These are phyloP conservation scores for Primulina huaijiensis DNA, from an alignment of 257 asterid species.

Conservation along the genomic window DNA sequence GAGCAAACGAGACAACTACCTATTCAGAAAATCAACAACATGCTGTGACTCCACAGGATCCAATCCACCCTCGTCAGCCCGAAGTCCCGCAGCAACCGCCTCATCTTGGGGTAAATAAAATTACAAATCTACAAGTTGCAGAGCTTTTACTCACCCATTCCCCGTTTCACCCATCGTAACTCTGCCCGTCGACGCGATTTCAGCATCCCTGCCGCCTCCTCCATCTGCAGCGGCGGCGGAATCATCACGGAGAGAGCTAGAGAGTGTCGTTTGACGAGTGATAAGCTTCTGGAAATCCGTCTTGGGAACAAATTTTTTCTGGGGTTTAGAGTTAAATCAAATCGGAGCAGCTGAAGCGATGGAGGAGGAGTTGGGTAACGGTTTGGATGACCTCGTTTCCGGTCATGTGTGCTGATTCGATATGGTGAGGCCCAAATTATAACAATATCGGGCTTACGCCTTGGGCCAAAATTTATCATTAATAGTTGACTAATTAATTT, in stretches of 20 bases:
- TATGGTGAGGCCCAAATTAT: no score
- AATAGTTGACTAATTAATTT: no score
- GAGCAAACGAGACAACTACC: slow-evolving; percentile 72
- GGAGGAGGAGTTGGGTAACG: no score
- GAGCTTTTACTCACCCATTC: slow-evolving; percentile 39
- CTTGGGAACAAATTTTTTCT: slow-evolving; percentile 49
- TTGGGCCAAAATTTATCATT: no score
- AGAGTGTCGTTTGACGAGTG: slow-evolving; percentile 43
- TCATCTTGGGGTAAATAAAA: slow-evolving; percentile 95
- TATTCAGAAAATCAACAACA: slow-evolving; percentile 82
- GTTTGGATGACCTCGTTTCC: no score
- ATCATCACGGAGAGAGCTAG: slow-evolving; percentile 45
- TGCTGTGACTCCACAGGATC: slow-evolving; percentile 88
- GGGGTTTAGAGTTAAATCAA: slow-evolving; percentile 32
- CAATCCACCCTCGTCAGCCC: slow-evolving; percentile 78
- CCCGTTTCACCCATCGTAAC: slow-evolving; percentile 46
- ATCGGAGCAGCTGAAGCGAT: neutral
- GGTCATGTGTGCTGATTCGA: no score
- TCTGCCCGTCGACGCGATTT: slow-evolving; percentile 36
- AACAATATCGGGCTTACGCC: no score
- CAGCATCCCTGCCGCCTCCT: slow-evolving; percentile 20
- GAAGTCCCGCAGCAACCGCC: slow-evolving; percentile 87
- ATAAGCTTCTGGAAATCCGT: slow-evolving; percentile 41
- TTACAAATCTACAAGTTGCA: slow-evolving; percentile 53
- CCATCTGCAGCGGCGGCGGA: slow-evolving; percentile 20